These are phyloP conservation scores for Aquilaria yunnanensis DNA, from an alignment of 345 rosid species.

Conservation along the genomic window DNA sequence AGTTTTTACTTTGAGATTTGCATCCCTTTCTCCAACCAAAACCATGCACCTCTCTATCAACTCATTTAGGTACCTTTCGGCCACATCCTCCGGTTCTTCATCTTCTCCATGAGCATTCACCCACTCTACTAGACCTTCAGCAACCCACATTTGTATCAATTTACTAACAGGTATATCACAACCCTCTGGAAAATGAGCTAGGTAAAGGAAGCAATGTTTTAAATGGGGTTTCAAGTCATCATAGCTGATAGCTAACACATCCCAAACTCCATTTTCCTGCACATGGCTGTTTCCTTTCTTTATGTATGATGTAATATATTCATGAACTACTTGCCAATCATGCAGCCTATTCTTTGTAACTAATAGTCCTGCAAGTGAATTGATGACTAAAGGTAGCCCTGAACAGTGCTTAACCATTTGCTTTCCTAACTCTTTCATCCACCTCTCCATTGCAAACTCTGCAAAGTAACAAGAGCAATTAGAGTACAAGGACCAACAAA, in stretches of 20 bases:
- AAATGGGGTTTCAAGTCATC: constrained; percentile 25
- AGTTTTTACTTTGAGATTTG: constrained; percentile 5
- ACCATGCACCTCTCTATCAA: constrained; percentile 32
- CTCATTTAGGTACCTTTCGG: constrained; percentile 18
- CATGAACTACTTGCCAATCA: constrained; percentile 9
- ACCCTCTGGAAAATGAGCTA: constrained; percentile 18
- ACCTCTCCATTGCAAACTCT: neutral
- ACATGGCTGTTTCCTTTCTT: neutral
- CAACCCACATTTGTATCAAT: constrained; percentile 24
- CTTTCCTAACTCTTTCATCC: constrained; percentile 16
- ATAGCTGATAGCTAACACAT: constrained; percentile 23
- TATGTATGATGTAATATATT: constrained; percentile 12
- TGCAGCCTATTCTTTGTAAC: constrained; percentile 6
- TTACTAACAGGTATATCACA: constrained; percentile 15
- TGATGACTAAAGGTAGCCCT: constrained; percentile 30
- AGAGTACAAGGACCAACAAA: too few species aligned
- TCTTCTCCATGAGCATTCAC: neutral
- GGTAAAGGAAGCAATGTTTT: constrained; percentile 29
- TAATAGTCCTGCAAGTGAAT: constrained; percentile 23
- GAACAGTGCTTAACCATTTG: constrained; percentile 20
- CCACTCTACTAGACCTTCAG: constrained; percentile 7
- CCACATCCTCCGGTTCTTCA: constrained; percentile 20
- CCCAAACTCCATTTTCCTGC: neutral
- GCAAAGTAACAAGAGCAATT: neutral
- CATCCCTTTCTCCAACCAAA: constrained; percentile 14